Evolutionary conservation across 345 rosid species (phyloP).

Genomic region (Acer negundo): DNA sequence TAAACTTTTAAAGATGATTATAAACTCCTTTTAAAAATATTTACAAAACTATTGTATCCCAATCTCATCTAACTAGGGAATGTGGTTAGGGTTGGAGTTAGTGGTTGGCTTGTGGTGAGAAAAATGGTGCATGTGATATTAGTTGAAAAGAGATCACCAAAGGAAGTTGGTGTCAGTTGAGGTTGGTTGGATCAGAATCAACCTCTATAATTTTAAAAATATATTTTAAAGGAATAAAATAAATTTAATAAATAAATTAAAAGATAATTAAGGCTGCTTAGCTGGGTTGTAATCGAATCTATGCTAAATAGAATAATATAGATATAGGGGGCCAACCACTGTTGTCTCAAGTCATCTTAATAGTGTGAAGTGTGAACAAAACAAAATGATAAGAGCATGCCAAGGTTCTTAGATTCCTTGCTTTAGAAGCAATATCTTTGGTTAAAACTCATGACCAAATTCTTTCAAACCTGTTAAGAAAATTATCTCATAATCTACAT

Average conservation of each 20-base stretch:
- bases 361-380: slow-evolving; percentile 2
- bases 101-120: slow-evolving; percentile 30
- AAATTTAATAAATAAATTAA: background rate
- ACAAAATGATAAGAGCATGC: background rate
- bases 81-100: slow-evolving; percentile 16
- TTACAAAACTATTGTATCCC: no score
- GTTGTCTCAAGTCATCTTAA: background rate
- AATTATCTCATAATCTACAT: no score
- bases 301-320: background rate
- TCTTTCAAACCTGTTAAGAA: background rate
- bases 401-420: slow-evolving; percentile 21
- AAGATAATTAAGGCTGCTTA: background rate
- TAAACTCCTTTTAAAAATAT: no score
- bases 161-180: slow-evolving; percentile 39
- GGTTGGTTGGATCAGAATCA: slow-evolving; percentile 35
- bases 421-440: slow-evolving; percentile 24
- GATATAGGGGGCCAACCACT: background rate
- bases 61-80: no score
- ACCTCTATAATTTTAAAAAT: background rate
- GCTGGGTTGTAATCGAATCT: slow-evolving; percentile 12
- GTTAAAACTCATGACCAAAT: slow-evolving; percentile 19
- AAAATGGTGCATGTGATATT: slow-evolving; percentile 29
- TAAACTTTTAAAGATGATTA: background rate
- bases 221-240: slow-evolving; percentile 5
- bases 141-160: slow-evolving; percentile 41